Percentiles rank a stretch among this genome's conserved stretches.
Evolutionary conservation across 768 basidiomycete genomes (phyloP).

Genomic region (Lanmaoa rubissima): DNA sequence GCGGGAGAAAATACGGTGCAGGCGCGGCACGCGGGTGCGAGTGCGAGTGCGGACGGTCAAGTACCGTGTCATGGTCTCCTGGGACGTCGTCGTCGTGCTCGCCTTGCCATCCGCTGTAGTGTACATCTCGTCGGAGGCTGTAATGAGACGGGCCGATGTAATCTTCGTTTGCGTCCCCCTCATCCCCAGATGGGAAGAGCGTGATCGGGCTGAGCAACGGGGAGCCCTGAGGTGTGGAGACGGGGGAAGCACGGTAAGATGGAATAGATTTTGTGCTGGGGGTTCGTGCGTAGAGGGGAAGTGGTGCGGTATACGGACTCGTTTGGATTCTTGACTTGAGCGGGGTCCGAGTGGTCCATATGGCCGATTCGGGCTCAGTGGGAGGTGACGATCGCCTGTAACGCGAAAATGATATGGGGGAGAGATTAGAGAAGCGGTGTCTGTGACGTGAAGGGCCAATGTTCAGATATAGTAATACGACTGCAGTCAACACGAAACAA

Average conservation of each 20-base stretch:
- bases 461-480: conserved; percentile 48
- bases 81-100: conserved; percentile 11
- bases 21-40: background rate
- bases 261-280: conserved; percentile 35
- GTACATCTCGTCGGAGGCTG: conserved; percentile 37
- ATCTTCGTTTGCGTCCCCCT: conserved; percentile 42
- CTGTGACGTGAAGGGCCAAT: conserved; percentile 23
- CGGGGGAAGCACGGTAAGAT: conserved; percentile 40
- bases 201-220: conserved; percentile 38
- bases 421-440: conserved; percentile 22
- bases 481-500: conserved; percentile 50
- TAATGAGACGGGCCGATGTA: conserved; percentile 52
- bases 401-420: conserved; percentile 35
- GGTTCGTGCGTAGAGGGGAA: conserved; percentile 42
- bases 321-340: conserved; percentile 33
- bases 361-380: conserved; percentile 36
- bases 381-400: conserved; percentile 23
- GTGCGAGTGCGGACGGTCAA: background rate
- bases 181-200: conserved; percentile 42
- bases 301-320: conserved; percentile 37
- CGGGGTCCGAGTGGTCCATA: conserved; percentile 44
- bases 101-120: conserved; percentile 34
- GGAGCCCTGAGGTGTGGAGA: conserved; percentile 39
- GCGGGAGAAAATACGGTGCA: conserved; percentile 39
- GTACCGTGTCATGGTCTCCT: background rate